Evolutionary conservation across 2,329 filamentous ascomycete genomes (phyloP), one percentile per base, ranked within the genome.

Genomic region (Zasmidium angulare): DNA sequence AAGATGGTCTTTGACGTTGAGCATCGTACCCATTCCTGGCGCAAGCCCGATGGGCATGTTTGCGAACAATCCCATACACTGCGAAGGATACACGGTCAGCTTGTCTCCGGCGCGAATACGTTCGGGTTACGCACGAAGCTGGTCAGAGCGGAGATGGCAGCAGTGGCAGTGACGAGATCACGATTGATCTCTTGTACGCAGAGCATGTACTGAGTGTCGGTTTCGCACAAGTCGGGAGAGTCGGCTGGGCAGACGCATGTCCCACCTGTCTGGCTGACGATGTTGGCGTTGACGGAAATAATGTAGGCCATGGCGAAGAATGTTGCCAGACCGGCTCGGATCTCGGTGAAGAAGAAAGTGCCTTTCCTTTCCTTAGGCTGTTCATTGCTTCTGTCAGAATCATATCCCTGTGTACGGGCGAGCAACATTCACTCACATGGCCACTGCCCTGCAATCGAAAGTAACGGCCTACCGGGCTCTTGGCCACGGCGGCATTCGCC

Each of bases 401-500:
- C 3, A 31, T 19, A 21, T 19, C 22, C 23, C 11, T 26, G 36
- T 1, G n/a, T 9, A 26, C n/a, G 46, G 19, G 20, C 26, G 4
- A 4, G 26, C 4, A 26, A 29, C 53, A 54, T 56, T 50, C 19
- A 53, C 55, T 64, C 83, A 90, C 89, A 83, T 93, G 89, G 69
- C 90, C 90, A 43, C 85, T 91, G 65, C 89, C 89, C 63, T 96
- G 90, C 46, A 96, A 84, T 66, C 86, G 85, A 77, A 96, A 96
- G 79, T 87, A 89, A 66, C 81, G 80, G 63, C 90, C 90, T 60
- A 91, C 81, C 31, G 81, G 74, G 71, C 86, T 87, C 63, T 77
- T 78, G 61, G 89, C 90, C 66, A 92, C 82, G 61, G 77, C 81
- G 50, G 62, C 64, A 58, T 72, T 71, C 56, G 64, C 55, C 22